Base-by-base conservation (phyloP, 306 rosid species). In the Canavalia gladiata region DNA sequence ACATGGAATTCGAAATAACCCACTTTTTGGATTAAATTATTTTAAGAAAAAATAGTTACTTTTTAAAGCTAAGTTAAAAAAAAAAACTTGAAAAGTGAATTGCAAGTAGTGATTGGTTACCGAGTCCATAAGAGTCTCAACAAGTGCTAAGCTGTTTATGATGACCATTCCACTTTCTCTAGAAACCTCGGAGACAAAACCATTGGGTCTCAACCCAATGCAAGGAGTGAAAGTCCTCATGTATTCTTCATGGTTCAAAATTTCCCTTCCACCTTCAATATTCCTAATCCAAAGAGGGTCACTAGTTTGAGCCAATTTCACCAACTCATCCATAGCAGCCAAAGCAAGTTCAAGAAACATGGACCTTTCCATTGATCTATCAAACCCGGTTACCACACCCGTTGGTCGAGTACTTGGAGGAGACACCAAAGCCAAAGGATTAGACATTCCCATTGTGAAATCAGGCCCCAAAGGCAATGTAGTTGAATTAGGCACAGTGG, bases 271-370 rank as follows among this genome's bases (percentile, higher is more conserved):
- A 0, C 95, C 95, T 72, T 89, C 98, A 54, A 87, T 70, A 73
- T 90, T 86, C 78, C 92, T 90, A 0, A 91, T 63, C 99, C 99
- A 96, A 55, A 96, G 97, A 9, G 99, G 94, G n/a, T 92, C 97
- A 13, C 85, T 89, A 0, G 87, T 82, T 39, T 93, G 98, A 0
- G 96, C 97, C 91, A 91, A 84, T 80, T 96, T 93, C 39, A 96
- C 92, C 80, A 96, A 76, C 81, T 96, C 99, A 76, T 93, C 99
- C 99, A 93, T 96, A 46, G 99, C 98, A 1, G 94, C 85, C 87
- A 96, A 88, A 11, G 97, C 98, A 9, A 96, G 97, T 86, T 96
- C 99, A 3, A 96, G 82, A 74, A 88, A 85, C 97, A 96, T 89
- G 1, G 98, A 88, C 85, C 97, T 87, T 85, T 93, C 98, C 0